Base-by-base conservation (phyloP, 2,329 filamentous ascomycete genomes). In the Paracoccidioides lutzii region DNA sequence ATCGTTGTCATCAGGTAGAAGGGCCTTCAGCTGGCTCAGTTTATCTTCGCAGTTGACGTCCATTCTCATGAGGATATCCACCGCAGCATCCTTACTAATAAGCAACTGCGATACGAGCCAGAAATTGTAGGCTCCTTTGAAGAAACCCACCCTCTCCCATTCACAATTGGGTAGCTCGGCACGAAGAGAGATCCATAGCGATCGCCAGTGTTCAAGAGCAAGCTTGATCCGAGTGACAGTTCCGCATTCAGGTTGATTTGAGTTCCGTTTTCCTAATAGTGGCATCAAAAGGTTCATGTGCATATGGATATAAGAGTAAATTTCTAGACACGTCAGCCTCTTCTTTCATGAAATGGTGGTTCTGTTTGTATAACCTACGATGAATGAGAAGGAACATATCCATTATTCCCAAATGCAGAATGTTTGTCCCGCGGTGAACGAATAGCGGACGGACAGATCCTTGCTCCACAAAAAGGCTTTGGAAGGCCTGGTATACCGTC, bases 1-100 rank as follows among this genome's bases (percentile, higher is more conserved):
- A 32, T 52, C 50, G 12, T 50, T 15, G 28, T 55, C 45, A 12
- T 48, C 43, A 8, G 53, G 44, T 9, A 54, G 35, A 14, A 54
- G 44, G 30, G 73, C 70, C 42, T 70, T 73, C 52, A 74, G 59
- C 55, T 71, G 71, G 51, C 70, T 65, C 42, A 74, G 57, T 54
- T 73, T 73, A 59, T 74, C 71, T 52, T 73, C 71, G 40, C 71
- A 74, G 53, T 70, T 70, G n/a, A 73, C 69, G 50, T 73, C 71
- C 69, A 72, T 73, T 48, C 63, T 64, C 66, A 73, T 72, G 8
- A 73, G 66, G 12, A 74, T 69, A 54, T 74, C 71, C n/a, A 73
- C 65, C 7, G 69, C 69, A 54, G 72, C 67, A 48, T 72, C 71
- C 41, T 71, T 71, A 22, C 68, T 73, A 57, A 73, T 67, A 12